A percentile compares a stretch with the other conserved stretches of the same genome.
phyloP scores from a whole-genome alignment of 768 basidiomycete species.

The Pilatotrama ljubarskyi region DNA sequence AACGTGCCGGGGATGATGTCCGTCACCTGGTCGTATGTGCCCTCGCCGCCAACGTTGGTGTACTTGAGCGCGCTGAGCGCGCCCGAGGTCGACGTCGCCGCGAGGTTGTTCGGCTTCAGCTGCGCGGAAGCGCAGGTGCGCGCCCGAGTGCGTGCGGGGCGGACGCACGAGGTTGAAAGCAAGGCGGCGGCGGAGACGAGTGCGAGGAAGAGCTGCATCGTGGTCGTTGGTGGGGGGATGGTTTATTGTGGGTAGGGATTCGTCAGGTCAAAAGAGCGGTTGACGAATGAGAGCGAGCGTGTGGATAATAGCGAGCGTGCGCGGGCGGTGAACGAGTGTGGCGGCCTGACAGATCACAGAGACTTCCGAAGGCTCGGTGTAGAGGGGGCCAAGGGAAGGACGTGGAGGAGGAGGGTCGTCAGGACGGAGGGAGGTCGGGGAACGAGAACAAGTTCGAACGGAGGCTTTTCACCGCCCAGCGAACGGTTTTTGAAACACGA shows the following conservation, averaged over 20 bases:
- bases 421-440: conserved; percentile 6
- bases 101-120: conserved; percentile 24
- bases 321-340: conserved; percentile 13
- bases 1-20: conserved; percentile 29
- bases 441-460: conserved; percentile 6
- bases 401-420: neutral
- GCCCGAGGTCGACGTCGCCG: conserved; percentile 19
- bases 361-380: neutral
- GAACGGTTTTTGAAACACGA: neutral
- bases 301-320: conserved; percentile 1
- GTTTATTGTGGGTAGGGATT: neutral
- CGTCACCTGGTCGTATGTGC: conserved; percentile 31
- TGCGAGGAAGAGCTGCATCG: conserved; percentile 8
- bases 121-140: conserved; percentile 8
- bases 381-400: neutral
- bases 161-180: neutral
- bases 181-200: conserved; percentile 18
- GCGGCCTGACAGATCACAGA: neutral
- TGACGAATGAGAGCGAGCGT: conserved; percentile 6
- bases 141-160: conserved; percentile 4
- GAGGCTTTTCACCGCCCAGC: neutral
- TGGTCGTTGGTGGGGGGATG: neutral
- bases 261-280: neutral
- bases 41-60: conserved; percentile 30
- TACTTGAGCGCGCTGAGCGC: conserved; percentile 31